These are phyloP conservation scores for Colletotrichum truncatum DNA, from an alignment of 2,329 filamentous ascomycete genomes.

Conservation along the genomic window DNA sequence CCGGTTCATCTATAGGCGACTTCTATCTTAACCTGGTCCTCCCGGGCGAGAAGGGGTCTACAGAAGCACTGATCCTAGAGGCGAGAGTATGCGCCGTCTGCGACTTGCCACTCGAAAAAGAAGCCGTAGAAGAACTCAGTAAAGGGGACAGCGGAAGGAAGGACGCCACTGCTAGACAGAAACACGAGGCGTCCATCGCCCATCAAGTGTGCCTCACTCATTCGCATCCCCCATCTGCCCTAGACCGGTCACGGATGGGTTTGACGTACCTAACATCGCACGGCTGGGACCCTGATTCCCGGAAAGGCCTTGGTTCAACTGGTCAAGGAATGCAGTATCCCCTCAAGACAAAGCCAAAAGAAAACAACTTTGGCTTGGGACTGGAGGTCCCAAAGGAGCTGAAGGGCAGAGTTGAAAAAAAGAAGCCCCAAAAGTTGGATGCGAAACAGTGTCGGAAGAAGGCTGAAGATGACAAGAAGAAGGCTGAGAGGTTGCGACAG, in stretches of 20 bases:
- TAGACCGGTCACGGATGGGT: constrained; percentile 77
- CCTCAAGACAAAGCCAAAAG: constrained; percentile 76
- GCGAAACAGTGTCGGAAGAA: constrained; percentile 75
- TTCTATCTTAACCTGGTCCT: constrained; percentile 75
- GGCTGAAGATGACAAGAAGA: constrained; percentile 69
- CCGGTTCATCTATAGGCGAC: constrained; percentile 56
- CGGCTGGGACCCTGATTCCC: constrained; percentile 79
- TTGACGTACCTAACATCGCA: constrained; percentile 71
- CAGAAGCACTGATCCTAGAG: background rate
- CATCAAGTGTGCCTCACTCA: constrained; percentile 77
- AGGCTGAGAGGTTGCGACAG: constrained; percentile 69
- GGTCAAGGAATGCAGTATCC: constrained; percentile 81
- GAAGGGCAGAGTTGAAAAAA: constrained; percentile 49
- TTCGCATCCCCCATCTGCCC: constrained; percentile 75
- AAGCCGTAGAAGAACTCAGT: constrained; percentile 8
- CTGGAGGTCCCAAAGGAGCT: constrained; percentile 52
- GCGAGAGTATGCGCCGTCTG: constrained; percentile 44
- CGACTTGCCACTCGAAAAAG: constrained; percentile 40
- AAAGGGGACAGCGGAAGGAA: constrained; percentile 35
- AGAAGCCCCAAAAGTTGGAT: constrained; percentile 64
- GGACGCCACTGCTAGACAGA: constrained; percentile 30
- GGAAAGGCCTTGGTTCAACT: constrained; percentile 74
- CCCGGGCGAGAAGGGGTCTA: constrained; percentile 41
- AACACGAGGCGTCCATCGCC: constrained; percentile 70
- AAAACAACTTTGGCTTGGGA: constrained; percentile 80